phyloP scores from a whole-genome alignment of 345 rosid genomes.

The Populus simonii region DNA sequence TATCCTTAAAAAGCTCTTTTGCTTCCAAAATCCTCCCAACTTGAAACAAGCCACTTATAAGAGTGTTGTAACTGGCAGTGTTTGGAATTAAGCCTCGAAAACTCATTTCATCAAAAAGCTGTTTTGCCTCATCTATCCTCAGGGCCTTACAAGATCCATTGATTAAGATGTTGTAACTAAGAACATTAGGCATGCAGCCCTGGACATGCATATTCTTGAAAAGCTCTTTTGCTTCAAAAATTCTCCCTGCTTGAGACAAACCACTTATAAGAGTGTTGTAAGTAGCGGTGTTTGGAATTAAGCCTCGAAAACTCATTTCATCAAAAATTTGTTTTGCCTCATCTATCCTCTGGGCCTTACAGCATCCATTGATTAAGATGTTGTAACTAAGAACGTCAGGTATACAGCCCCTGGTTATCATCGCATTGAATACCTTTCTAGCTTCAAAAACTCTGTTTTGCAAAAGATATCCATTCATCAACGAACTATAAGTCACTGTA shows the following conservation, averaged over 20 bases:
- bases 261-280: background rate
- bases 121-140: no score
- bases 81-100: no score
- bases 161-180: no score
- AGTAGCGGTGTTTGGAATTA: background rate
- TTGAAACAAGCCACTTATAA: no score
- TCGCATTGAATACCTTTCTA: background rate
- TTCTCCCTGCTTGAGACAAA: background rate
- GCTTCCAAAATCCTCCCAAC: no score
- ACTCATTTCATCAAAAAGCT: no score
- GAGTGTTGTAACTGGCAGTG: no score
- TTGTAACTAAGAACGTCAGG: background rate
- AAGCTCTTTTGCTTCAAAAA: background rate
- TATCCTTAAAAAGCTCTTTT: no score
- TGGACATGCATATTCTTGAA: background rate
- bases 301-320: background rate
- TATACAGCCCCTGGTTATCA: background rate
- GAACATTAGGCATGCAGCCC: no score
- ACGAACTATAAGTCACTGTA: background rate
- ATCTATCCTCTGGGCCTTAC: background rate
- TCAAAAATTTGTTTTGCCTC: background rate
- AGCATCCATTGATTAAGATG: background rate
- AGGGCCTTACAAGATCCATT: no score
- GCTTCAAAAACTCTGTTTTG: background rate
- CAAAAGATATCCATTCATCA: background rate